These are phyloP conservation scores for Carex pumila DNA, from an alignment of 176 grass and related monocot genomes.

Conservation along the genomic window DNA sequence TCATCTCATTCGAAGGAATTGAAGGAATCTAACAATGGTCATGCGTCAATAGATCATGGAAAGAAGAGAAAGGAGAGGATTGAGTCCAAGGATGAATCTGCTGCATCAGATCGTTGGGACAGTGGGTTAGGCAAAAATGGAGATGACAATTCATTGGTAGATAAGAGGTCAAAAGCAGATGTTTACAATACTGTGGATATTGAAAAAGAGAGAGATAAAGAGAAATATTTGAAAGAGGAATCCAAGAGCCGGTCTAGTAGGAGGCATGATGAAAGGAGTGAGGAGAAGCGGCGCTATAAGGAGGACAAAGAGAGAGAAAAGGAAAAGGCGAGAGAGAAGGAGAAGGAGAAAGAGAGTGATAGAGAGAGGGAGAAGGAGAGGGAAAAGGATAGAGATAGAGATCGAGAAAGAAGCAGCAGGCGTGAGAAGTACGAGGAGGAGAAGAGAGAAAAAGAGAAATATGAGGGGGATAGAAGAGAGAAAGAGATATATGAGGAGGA, in stretches of 20 bases:
- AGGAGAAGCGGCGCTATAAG: constrained; percentile 49
- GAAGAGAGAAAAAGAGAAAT: constrained; percentile 29
- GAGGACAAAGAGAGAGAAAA: constrained; percentile 60
- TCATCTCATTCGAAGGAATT: constrained; percentile 42
- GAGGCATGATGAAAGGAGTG: constrained; percentile 38
- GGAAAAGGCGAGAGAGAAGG: constrained; percentile 22
- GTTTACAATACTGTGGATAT: constrained; percentile 43
- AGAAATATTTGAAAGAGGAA: constrained; percentile 54
- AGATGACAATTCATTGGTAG: constrained; percentile 43
- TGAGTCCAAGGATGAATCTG: constrained; percentile 47
- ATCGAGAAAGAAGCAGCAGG: constrained; percentile 38
- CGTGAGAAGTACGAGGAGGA: constrained; percentile 42
- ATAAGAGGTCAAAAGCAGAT: constrained; percentile 68
- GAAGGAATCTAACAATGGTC: constrained; percentile 44
- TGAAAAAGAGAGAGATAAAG: constrained; percentile 50
- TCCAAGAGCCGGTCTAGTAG: constrained; percentile 54
- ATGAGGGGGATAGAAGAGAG: constrained; percentile 26
- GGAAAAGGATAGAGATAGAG: constrained; percentile 39
- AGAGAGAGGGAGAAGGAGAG: constrained; percentile 30
- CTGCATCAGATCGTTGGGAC: constrained; percentile 76
- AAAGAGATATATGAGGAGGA: constrained; percentile 29
- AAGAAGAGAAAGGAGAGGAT: constrained; percentile 80
- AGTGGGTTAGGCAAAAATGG: constrained; percentile 41
- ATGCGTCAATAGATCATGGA: constrained; percentile 53
- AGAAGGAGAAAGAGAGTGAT: constrained; percentile 34